A percentile compares a stretch with the other conserved stretches of the same genome.
These are phyloP conservation scores for Calonectria pteridis DNA, from an alignment of 2,329 filamentous ascomycete species.

Conservation along the genomic window DNA sequence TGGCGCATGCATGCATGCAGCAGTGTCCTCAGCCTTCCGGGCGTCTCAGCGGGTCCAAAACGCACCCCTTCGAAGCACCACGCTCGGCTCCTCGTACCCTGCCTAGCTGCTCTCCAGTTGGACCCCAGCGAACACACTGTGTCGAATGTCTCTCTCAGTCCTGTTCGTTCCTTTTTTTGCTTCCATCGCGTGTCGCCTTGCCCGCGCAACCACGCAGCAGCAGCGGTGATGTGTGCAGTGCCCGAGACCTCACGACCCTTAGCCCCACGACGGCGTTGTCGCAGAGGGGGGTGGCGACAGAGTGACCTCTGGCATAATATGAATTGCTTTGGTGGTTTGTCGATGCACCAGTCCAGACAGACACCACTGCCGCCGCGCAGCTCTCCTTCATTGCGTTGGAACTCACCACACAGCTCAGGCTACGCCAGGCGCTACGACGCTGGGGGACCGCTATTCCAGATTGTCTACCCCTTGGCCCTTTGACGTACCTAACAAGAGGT, in stretches of 20 bases:
- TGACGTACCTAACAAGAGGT: slow-evolving; percentile 26
- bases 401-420: slow-evolving; percentile 14
- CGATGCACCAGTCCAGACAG: background rate
- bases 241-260: slow-evolving; percentile 3
- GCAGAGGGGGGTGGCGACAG: slow-evolving; percentile 23
- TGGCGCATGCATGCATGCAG: slow-evolving; percentile 35
- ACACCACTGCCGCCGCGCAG: slow-evolving; percentile 34
- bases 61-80: slow-evolving; percentile 30
- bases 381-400: slow-evolving; percentile 1
- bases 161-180: slow-evolving; percentile 6
- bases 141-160: slow-evolving; percentile 28
- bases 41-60: slow-evolving; percentile 19
- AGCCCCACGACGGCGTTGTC: slow-evolving; percentile 24
- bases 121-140: slow-evolving; percentile 31
- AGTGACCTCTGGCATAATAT: slow-evolving; percentile 26
- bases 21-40: slow-evolving; percentile 38
- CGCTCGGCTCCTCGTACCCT: slow-evolving; percentile 39
- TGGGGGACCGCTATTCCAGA: slow-evolving; percentile 25
- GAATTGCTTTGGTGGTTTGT: slow-evolving; percentile 18
- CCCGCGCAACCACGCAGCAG: background rate
- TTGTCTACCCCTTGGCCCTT: slow-evolving; percentile 20
- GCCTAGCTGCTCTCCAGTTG: slow-evolving; percentile 29
- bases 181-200: slow-evolving; percentile 24
- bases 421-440: slow-evolving; percentile 17
- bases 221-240: background rate